phyloP scores from a whole-genome alignment of 306 rosid species.

The Hylodesmum podocarpum region DNA sequence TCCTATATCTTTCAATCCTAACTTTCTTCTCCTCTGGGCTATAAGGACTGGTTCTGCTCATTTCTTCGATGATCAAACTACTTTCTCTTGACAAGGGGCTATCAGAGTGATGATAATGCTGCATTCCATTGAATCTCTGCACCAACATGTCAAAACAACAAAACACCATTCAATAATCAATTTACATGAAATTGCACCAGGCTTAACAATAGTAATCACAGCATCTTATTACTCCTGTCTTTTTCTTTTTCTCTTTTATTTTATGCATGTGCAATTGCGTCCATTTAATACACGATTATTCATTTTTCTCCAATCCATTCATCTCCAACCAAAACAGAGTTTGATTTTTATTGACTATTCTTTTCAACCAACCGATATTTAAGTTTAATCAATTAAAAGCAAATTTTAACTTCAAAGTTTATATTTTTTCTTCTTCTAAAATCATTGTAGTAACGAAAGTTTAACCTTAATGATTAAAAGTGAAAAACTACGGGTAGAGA shows the following conservation, averaged over 20 bases:
- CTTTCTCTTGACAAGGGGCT: slow-evolving; percentile 71
- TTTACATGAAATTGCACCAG: background rate
- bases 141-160: background rate
- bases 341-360: background rate
- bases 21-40: slow-evolving; percentile 84
- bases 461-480: too few species aligned
- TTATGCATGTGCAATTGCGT: background rate
- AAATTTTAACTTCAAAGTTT: too few species aligned
- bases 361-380: background rate
- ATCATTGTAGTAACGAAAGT: too few species aligned
- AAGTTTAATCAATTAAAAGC: too few species aligned
- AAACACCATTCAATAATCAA: background rate
- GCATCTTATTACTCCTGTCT: background rate
- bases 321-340: background rate
- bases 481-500: too few species aligned
- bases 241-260: background rate
- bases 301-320: background rate
- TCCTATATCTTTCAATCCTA: slow-evolving; percentile 79
- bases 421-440: too few species aligned
- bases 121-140: slow-evolving; percentile 49
- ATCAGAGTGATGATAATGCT: slow-evolving; percentile 44
- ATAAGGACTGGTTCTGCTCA: slow-evolving; percentile 70
- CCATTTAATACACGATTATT: background rate
- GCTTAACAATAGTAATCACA: background rate
- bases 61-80: slow-evolving; percentile 78